Evolutionary conservation across 225 moss, liverwort and hornwort species (phyloP).

Genomic region (Marchantia polymorpha): DNA sequence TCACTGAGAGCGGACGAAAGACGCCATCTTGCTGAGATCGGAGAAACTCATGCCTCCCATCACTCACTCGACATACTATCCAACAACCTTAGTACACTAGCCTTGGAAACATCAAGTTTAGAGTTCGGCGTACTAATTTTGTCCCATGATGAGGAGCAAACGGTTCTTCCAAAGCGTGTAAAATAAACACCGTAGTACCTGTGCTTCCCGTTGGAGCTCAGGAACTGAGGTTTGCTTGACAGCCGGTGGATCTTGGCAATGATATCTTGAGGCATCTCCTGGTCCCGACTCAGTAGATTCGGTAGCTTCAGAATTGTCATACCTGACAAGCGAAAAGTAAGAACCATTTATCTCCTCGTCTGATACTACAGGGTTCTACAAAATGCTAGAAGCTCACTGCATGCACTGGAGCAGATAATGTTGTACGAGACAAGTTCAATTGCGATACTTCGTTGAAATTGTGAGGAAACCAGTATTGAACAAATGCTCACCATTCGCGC

Average conservation of each 20-base stretch:
- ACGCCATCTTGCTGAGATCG: background rate
- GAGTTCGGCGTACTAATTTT: background rate
- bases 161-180: no score
- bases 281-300: background rate
- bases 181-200: background rate
- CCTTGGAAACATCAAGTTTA: background rate
- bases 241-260: background rate
- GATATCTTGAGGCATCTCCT: slow-evolving; percentile 5
- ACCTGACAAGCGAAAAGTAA: slow-evolving; percentile 10
- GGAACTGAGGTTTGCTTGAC: background rate
- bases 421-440: background rate
- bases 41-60: background rate
- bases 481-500: slow-evolving; percentile 59
- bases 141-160: background rate
- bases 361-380: background rate
- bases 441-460: background rate
- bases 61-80: background rate
- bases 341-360: no score
- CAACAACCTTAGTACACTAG: background rate
- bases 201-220: background rate
- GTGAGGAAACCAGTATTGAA: background rate
- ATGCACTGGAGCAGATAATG: background rate
- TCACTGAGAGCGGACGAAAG: background rate
- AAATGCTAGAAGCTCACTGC: background rate
- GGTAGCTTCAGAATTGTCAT: slow-evolving; percentile 11